These are phyloP conservation scores for Xylaria sp. DNA, from an alignment of 2,329 filamentous ascomycete genomes.

Conservation along the genomic window DNA sequence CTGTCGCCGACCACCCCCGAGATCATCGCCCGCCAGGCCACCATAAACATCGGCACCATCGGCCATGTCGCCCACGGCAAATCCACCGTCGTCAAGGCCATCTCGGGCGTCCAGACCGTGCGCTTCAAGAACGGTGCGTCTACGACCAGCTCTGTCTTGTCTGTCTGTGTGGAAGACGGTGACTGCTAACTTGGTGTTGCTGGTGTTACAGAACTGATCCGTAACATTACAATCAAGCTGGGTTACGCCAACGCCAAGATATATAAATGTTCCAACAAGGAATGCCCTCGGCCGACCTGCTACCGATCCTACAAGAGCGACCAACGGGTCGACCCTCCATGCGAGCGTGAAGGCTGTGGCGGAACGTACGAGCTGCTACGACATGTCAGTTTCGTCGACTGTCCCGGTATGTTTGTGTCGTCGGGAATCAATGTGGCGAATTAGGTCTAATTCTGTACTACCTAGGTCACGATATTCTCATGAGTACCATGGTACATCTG, in stretches of 20 bases:
- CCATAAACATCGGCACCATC: conserved; percentile 99
- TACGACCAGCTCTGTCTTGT: neutral
- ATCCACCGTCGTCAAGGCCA: conserved; percentile 98
- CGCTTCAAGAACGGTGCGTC: conserved; percentile 86
- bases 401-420: conserved; percentile 67
- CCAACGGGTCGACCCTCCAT: conserved; percentile 97
- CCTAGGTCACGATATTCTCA: conserved; percentile 95
- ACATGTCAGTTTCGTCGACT: conserved; percentile 97
- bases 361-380: conserved; percentile 89
- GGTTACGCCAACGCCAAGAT: conserved; percentile 40
- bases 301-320: conserved; percentile 98
- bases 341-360: conserved; percentile 89
- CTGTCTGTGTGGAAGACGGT: neutral
- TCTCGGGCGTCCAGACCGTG: conserved; percentile 98
- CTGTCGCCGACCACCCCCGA: conserved; percentile 91
- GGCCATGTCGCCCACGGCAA: conserved; percentile 99
- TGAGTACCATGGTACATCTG: conserved; percentile 87
- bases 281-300: conserved; percentile 93
- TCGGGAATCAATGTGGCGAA: neutral
- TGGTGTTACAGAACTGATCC: conserved; percentile 79
- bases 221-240: conserved; percentile 88
- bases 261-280: conserved; percentile 82
- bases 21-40: conserved; percentile 97
- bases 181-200: conserved; percentile 12
- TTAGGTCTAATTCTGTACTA: conserved; percentile 2